Evolutionary conservation across 2,329 filamentous ascomycete genomes (phyloP), one percentile per base, ranked within the genome.

Genomic region (Dothideomycetidae sp.): DNA sequence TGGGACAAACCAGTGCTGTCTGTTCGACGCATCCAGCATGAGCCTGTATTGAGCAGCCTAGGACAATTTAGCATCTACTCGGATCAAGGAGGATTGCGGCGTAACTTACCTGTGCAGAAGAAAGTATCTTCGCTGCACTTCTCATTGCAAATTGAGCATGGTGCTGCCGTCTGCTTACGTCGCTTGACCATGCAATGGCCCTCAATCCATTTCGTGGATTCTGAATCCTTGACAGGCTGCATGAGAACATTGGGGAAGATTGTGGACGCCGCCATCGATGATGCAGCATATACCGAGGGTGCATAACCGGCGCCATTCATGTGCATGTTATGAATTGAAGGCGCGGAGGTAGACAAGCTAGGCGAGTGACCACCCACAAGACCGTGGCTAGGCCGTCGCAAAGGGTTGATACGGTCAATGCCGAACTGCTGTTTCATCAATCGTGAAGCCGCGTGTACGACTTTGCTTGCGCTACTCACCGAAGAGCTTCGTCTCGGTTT

Each of bases 401-500:
- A 59, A 1, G 76, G 73, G 26, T 68, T 69, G 47, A 76, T 70
- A 54, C 75, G 77, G 48, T 83, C 82, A 53, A 86, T 67, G 18
- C 79, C 82, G 58, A 93, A 92, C 57, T 62, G 55, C 29, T 50
- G 41, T 45, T 48, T 44, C 14, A 33, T 38, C 14, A 38, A 29
- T 48, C 45, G 29, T 44, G 44, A 39, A 44, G 41, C 33, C 49
- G 47, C 43, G 10, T 32, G 32, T 15, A 52, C 47, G 46, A 51
- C 47, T 41, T 48, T 48, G 49, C 52, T 50, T 55, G 13, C 26
- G 21, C 23, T 38, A 29, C 36, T 38, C 29, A 65, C 62, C 45
- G 86, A 93, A n/a, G 86, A 93, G 62, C 86, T 94, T 46, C 88
- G 75, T 42, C 86, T 74, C n/a, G 80, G 80, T 46, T 66, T 60